A percentile compares a stretch with the other conserved stretches of the same genome.
phyloP scores from a whole-genome alignment of 352 stramenopile species.

The Pythium utonaiense region DNA sequence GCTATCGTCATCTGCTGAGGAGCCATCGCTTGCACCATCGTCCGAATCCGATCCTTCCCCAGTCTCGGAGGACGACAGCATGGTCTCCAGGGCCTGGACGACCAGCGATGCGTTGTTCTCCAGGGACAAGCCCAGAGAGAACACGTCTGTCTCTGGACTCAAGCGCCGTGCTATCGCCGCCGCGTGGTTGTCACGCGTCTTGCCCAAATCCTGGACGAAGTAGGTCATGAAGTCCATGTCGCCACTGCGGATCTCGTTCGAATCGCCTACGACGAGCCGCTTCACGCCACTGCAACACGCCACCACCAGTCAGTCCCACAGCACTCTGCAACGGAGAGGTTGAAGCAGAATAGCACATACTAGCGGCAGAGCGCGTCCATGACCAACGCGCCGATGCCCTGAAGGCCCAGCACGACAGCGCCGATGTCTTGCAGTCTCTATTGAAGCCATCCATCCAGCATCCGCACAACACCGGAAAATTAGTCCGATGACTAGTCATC shows the following conservation, averaged over 20 bases:
- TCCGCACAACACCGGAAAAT: neutral
- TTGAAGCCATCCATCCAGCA: neutral
- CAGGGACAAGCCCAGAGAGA: slow-evolving; percentile 16
- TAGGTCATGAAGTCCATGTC: slow-evolving; percentile 42
- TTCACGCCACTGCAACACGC: slow-evolving; percentile 31
- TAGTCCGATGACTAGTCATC: neutral
- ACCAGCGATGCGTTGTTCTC: slow-evolving; percentile 1
- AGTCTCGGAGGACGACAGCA: neutral
- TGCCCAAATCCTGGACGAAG: slow-evolving; percentile 29
- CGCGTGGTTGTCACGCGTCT: slow-evolving; percentile 29
- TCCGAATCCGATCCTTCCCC: neutral
- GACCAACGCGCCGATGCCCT: slow-evolving; percentile 38
- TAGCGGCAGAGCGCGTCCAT: slow-evolving; percentile 40
- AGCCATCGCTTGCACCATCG: neutral
- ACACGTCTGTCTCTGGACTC: slow-evolving; percentile 34
- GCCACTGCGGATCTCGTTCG: slow-evolving; percentile 14
- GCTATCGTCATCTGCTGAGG: slow-evolving; percentile 4
- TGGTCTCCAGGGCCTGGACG: slow-evolving; percentile 13
- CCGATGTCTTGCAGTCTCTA: slow-evolving; percentile 33
- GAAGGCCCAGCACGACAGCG: slow-evolving; percentile 39
- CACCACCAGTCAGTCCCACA: neutral
- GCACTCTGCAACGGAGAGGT: too few relatives aligned
- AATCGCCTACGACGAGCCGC: slow-evolving; percentile 33
- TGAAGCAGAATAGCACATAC: slow-evolving; percentile 26
- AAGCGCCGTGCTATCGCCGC: slow-evolving; percentile 20